Base-by-base conservation (phyloP, 176 grass and related monocot genomes). In the Raddia guianensis region DNA sequence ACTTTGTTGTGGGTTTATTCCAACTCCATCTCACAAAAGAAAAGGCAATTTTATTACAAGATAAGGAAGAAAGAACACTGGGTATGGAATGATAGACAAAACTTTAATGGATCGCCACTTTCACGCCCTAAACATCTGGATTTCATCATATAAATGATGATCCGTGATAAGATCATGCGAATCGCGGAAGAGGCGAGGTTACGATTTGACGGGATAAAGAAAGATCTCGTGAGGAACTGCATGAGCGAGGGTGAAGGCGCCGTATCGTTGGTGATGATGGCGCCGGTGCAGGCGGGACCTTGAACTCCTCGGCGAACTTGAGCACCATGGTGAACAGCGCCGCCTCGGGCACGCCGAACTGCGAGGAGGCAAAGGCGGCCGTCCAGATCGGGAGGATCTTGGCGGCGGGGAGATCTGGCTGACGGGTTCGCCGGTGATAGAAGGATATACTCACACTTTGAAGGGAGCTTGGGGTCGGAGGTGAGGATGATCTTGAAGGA, bases 401-500 rank as follows among this genome's bases (percentile, higher is more conserved):
- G 42, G 34, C 34, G 64, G 14, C 37, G 56, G 20, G 68, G 62
- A 50, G 81, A 87, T 88, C 63, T 68, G 68, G 65, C 75, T 15
- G 81, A 76, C 16, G 55, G 72, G 32, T n/a, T 8, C 46, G 5
- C 51, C 10, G 11, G 3, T 37, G 51, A 32, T n/a, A n/a, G n/a
- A n/a, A n/a, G n/a, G n/a, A n/a, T n/a, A n/a, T 7, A 27, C 85
- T 86, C 85, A 99, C 96, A 99, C 92, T 99, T 99, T 99, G 92
- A 90, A 99, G 55, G 96, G 96, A 99, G 96, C 88, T 99, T 99
- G 66, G 96, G 96, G 91, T 99, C 92, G 89, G 96, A 99, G 72
- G 92, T 99, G 78, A 99, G 96, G 35, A 86, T 99, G 66, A 95
- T 79, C 89, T 95, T 99, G 86, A 99, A 99, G 0, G 90, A 95